Evolutionary conservation across 495 filamentous ascomycete species (phyloP).

Genomic region (Bathelium albidoporum): DNA sequence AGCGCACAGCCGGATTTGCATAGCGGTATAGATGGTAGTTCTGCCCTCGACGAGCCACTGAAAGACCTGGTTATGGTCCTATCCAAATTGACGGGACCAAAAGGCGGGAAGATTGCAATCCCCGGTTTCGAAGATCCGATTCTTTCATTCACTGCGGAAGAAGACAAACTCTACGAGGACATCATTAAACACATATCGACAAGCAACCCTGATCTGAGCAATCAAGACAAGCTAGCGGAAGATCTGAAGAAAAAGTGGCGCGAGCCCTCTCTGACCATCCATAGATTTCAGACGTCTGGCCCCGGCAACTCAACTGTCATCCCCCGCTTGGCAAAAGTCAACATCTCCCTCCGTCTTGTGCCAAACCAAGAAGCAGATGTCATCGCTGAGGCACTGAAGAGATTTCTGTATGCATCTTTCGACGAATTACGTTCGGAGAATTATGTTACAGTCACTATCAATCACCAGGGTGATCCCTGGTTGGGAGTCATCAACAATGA

Average conservation of each 20-base stretch:
- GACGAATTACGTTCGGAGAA: conserved; percentile 64
- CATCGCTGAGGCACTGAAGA: conserved; percentile 55
- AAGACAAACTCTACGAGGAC: conserved; percentile 71
- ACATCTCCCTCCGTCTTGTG: conserved; percentile 82
- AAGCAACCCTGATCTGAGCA: conserved; percentile 56
- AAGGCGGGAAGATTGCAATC: conserved; percentile 49
- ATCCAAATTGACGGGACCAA: conserved; percentile 60
- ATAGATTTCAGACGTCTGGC: conserved; percentile 82
- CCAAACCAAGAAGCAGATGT: conserved; percentile 76
- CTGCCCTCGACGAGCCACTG: conserved; percentile 75
- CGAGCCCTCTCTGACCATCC: conserved; percentile 88
- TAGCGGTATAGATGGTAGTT: conserved; percentile 88
- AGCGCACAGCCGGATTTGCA: conserved; percentile 84
- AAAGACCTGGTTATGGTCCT: conserved; percentile 81
- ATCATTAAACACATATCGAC: conserved; percentile 67
- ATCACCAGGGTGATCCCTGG: conserved; percentile 92
- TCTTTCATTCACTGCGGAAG: conserved; percentile 59
- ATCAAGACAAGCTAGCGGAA: conserved; percentile 56
- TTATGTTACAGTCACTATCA: conserved; percentile 68
- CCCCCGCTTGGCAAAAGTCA: conserved; percentile 71
- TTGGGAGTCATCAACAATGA: conserved; percentile 84
- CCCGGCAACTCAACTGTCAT: conserved; percentile 75
- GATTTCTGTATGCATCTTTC: conserved; percentile 64
- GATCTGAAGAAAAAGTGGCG: conserved; percentile 89
- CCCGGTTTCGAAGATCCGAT: conserved; percentile 80